Base-by-base conservation (phyloP, 1,284 basidiomycete genomes). In the Tilletia walkeri region DNA sequence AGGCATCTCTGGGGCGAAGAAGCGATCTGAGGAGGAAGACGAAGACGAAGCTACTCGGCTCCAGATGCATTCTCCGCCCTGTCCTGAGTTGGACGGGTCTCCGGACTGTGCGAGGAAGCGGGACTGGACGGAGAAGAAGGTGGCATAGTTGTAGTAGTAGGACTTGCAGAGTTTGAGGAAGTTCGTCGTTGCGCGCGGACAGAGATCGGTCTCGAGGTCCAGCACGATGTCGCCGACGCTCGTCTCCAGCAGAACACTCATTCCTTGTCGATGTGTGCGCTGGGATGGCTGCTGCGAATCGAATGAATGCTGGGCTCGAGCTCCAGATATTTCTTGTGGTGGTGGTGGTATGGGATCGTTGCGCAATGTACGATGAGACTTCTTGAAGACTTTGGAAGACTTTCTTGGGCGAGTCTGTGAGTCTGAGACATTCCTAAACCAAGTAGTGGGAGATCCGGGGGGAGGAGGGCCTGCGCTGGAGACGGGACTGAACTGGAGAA, bases 171-270 rank as follows among this genome's bases (percentile, higher is more conserved):
- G 87, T 84, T 99, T 98, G 74, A 99, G 88, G 83, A 98, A 98
- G 87, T 98, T 99, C 84, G 92, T 89, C 85, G 91, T 94, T 47
- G 91, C 92, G 82, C 88, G 90, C 0, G 95, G 95, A 83, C 94
- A 97, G 53, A 87, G 86, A 12, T 95, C 92, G n/a, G 91, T 90
- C 82, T 97, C 93, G 63, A 98, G 88, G 86, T 98, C 95, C 82
- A 98, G 81, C 75, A 98, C 92, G 69, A 98, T 87, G 86, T 98
- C 95, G 73, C 95, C 95, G 1, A 98, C 86, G 47, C 94, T 96
- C 5, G 95, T 98, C 87, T 98, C 95, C 75, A 98, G 89, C 73
- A 98, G 88, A 65, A 98, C 93, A 75, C 94, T 96, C 95, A 97
- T 97, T n/a, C n/a, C 45, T 45, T n/a, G 34, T 14, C 56, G 14